Base-by-base conservation (phyloP, 2,329 filamentous ascomycete genomes). In the Periconia digitata region DNA sequence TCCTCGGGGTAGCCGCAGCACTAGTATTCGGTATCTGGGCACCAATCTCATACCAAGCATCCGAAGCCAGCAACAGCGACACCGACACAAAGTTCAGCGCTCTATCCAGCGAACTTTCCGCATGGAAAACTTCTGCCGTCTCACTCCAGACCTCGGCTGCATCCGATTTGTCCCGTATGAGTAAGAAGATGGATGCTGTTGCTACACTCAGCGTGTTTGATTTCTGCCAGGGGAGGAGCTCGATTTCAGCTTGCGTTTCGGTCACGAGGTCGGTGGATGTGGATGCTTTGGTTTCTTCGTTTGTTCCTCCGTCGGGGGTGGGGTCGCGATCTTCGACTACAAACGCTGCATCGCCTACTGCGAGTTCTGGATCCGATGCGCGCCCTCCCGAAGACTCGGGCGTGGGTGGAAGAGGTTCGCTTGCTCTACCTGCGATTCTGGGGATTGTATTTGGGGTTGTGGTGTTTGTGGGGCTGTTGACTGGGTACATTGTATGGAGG, bases 21-120 rank as follows among this genome's bases (percentile, higher is more conserved):
- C 20, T 48, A 15, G 15, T 48, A 3, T 48, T 48, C 21, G 46
- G 46, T n/a, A 39, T 48, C 4, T 48, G 46, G 46, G 46, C 46
- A 13, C 46, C 46, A 5, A 44, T 48, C 13, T 38, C 46, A 2
- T 48, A 48, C 34, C 23, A 21, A 17, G n/a, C 23, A 10, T 17
- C 6, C 3, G 22, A 16, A 15, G 22, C 24, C 15, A 44, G 22
- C 16, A 45, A 36, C 40, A 24, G 3, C 7, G 40, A 17, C 23
- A 44, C 39, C 21, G 22, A 46, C 32, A n/a, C 3, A 8, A 39
- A 21, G 18, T 39, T 39, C 18, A 39, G 18, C 13, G n/a, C 18
- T 39, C 6, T 39, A 8, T 10, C 18, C 2, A 6, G 5, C 13
- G 6, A 39, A 39, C 18, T 15, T 10, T 15, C 18, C 4, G 37